A percentile compares a stretch with the other conserved stretches of the same genome.
Conservation (phyloP, 306 rosid species). For the Mimosa pudica region DNA sequence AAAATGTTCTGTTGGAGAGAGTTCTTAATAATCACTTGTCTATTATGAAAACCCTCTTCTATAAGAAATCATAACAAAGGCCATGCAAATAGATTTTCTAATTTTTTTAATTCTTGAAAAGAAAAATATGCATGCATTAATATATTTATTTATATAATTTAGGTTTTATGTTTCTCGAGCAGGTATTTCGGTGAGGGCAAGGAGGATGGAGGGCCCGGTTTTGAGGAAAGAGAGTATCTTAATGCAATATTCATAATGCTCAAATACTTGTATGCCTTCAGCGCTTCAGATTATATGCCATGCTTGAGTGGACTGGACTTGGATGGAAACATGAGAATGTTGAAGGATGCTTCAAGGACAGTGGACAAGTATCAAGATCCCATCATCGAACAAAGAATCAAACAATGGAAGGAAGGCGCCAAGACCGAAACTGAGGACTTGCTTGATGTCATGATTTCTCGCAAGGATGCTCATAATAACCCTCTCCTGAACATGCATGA, state of each 20-base stretch:
- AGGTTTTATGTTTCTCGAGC: not conserved
- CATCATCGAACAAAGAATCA: not conserved
- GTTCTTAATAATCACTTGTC: too few species aligned
- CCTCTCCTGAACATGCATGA: not conserved
- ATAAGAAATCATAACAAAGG: not conserved
- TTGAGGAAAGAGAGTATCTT: conserved; percentile 3
- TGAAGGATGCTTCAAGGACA: not conserved
- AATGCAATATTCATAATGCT: not conserved
- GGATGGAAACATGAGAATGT: not conserved
- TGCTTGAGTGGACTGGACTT: not conserved
- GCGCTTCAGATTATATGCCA: not conserved
- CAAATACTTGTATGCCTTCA: not conserved
- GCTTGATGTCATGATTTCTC: not conserved
- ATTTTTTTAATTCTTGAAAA: too few species aligned
- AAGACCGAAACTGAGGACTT: not conserved
- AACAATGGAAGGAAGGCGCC: not conserved
- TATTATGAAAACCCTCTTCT: too few species aligned
- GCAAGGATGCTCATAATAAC: not conserved
- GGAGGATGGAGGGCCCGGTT: conserved; percentile 42
- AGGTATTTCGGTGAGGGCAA: conserved; percentile 35
- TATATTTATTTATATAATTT: too few species aligned
- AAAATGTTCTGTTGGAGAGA: too few species aligned
- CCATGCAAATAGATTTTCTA: too few species aligned
- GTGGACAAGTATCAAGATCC: not conserved
- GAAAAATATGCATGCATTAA: too few species aligned